Evolutionary conservation across 1,284 basidiomycete genomes (phyloP).

Genomic region (Microbotryum scabiosae): DNA sequence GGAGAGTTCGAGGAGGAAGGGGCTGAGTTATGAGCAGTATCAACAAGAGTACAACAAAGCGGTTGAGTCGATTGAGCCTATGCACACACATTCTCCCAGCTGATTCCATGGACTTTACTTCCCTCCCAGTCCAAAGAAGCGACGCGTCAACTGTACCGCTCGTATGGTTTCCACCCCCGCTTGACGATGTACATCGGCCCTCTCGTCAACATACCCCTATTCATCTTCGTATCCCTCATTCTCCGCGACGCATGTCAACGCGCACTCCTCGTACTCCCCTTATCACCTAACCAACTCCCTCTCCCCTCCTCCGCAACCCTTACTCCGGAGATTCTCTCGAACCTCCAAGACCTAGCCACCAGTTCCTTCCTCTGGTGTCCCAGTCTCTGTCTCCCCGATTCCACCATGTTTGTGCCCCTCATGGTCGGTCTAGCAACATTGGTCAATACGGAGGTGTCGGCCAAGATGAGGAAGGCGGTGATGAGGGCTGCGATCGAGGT

Average conservation of each 20-base stretch:
- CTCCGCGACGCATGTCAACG: conserved; percentile 47
- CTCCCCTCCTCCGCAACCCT: not conserved
- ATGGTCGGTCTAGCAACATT: conserved; percentile 62
- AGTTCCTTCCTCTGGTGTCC: conserved; percentile 66
- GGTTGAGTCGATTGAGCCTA: conserved; percentile 34
- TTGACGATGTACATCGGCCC: conserved; percentile 56
- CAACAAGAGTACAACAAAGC: conserved; percentile 38
- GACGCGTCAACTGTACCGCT: conserved; percentile 52
- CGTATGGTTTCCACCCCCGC: conserved; percentile 53
- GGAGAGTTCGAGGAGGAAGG: conserved; percentile 48
- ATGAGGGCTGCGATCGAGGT: not conserved
- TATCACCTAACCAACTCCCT: not conserved
- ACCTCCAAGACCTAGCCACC: conserved; percentile 49
- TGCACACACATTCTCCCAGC: not conserved
- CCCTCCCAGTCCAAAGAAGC: conserved; percentile 48
- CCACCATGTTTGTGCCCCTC: conserved; percentile 60
- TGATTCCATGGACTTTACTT: no score
- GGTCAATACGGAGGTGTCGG: conserved; percentile 60
- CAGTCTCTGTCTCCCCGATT: conserved; percentile 59
- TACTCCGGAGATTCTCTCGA: conserved; percentile 40
- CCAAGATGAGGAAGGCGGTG: conserved; percentile 5
- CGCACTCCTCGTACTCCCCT: conserved; percentile 10
- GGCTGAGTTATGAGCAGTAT: conserved; percentile 51
- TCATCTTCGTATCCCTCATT: conserved; percentile 55
- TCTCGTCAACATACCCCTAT: conserved; percentile 62